Evolutionary conservation across 345 rosid species (phyloP), one percentile per base, ranked within the genome.

Genomic region (Syzygium grande): DNA sequence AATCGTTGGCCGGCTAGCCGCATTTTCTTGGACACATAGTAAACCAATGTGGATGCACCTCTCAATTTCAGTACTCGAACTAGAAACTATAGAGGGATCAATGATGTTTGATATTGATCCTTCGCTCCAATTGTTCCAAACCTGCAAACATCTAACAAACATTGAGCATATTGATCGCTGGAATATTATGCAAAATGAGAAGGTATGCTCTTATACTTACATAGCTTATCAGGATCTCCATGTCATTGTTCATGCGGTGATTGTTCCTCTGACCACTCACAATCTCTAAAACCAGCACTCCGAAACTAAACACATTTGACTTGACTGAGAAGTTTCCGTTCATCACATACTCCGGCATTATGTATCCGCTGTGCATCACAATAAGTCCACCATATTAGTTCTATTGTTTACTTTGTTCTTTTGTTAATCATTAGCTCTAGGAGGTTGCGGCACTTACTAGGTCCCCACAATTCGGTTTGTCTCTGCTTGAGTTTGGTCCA

Each of bases 1-100:
- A 95, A 93, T 94, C 5, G 92, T 93, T 54, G 96, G 95, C 73
- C 95, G 90, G 61, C 10, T 87, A 1, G 88, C 89, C 5, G 77
- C 59, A 63, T 89, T 92, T 84, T 94, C 93, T 88, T 96, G 98
- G 87, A 92, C 94, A 25, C 96, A 95, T 16, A 93, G 89, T 15
- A 95, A 84, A 7, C 93, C 96, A 22, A 95, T 91, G 85, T 95
- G 94, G 52, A 96, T 90, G 90, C 95, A 93, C 85, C 92, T 92
- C 80, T 84, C 85, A n/a, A 92, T 90, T 78, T 94, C 94, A 29
- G n/a, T 79, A 27, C 87, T 63, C 2, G 92, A 91, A 68, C 89
- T 83, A 11, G 29, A 84, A 9, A 65, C 86, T 68, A 96, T 56
- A 14, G 8, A 89, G 1, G 92, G 91, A 87, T 95, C 94, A 3